These are phyloP conservation scores for Eucalyptus victrix DNA, from an alignment of 345 rosid species.

Conservation along the genomic window DNA sequence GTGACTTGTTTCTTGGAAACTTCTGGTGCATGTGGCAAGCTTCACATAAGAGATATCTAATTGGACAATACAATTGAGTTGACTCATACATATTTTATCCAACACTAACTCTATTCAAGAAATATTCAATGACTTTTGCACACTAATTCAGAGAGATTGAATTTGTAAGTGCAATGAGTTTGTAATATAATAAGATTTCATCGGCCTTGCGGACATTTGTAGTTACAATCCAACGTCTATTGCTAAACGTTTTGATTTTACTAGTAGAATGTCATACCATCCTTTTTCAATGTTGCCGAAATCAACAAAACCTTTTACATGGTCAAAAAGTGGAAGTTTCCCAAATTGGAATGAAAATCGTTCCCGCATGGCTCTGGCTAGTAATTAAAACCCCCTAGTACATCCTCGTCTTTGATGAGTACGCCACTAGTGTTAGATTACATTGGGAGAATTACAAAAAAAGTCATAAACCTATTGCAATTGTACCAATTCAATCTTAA, in stretches of 20 bases:
- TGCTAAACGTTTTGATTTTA: neutral
- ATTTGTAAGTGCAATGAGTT: neutral
- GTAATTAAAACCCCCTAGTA: neutral
- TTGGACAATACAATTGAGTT: neutral
- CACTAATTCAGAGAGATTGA: neutral
- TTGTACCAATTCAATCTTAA: rapidly evolving
- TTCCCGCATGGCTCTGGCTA: neutral
- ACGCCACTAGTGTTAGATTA: neutral
- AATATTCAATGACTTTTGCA: too few species aligned
- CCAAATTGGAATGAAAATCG: neutral
- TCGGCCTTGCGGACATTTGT: neutral
- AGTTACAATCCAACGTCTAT: neutral
- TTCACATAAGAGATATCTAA: neutral
- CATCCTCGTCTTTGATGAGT: neutral
- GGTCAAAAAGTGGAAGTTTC: neutral
- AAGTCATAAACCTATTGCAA: rapidly evolving
- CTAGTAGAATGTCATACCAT: neutral
- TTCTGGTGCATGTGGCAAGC: neutral
- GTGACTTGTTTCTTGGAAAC: neutral
- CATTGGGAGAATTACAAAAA: neutral
- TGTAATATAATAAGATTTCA: neutral
- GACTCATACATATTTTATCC: neutral
- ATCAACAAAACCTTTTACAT: neutral
- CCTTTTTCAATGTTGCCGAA: neutral
- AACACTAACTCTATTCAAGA: neutral